phyloP scores from a whole-genome alignment of 371 early-diverging fungal species.

The Mucor saturninus region DNA sequence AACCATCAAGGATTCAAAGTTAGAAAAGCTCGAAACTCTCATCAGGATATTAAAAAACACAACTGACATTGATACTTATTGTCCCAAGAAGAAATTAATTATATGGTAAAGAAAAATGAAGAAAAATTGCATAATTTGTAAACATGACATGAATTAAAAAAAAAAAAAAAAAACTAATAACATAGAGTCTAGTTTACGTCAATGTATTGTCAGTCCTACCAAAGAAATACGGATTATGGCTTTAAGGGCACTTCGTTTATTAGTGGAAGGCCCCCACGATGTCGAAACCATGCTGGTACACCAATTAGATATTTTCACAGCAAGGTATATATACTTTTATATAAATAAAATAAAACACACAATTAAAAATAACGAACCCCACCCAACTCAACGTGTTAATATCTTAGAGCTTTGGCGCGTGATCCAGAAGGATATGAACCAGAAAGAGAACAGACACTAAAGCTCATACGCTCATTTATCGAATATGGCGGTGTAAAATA shows the following conservation, averaged over 20 bases:
- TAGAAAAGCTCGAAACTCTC: conserved; percentile 43
- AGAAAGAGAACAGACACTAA: conserved; percentile 79
- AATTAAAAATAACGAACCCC: neutral
- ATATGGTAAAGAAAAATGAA: conserved; percentile 28
- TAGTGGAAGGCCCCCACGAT: conserved; percentile 51
- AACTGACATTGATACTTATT: conserved; percentile 42
- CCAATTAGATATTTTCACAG: conserved; percentile 71
- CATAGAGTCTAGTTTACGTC: conserved; percentile 46
- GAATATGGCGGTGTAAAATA: conserved; percentile 67
- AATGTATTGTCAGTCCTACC: conserved; percentile 58
- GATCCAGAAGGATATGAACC: conserved; percentile 67
- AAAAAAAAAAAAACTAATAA: neutral
- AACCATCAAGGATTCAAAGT: conserved; percentile 40
- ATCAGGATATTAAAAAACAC: conserved; percentile 52
- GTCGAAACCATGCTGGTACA: conserved; percentile 51
- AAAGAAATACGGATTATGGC: conserved; percentile 58
- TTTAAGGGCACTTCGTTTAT: conserved; percentile 60
- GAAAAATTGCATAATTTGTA: neutral
- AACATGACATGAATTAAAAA: neutral
- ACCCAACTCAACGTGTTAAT: too few species aligned
- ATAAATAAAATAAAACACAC: neutral
- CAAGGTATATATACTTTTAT: conserved; percentile 44
- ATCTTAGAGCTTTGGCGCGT: conserved; percentile 60
- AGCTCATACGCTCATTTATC: conserved; percentile 71
- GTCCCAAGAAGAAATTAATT: conserved; percentile 39